These are phyloP conservation scores for Zizania palustris DNA, from an alignment of 202 grass and related monocot genomes.

Conservation along the genomic window DNA sequence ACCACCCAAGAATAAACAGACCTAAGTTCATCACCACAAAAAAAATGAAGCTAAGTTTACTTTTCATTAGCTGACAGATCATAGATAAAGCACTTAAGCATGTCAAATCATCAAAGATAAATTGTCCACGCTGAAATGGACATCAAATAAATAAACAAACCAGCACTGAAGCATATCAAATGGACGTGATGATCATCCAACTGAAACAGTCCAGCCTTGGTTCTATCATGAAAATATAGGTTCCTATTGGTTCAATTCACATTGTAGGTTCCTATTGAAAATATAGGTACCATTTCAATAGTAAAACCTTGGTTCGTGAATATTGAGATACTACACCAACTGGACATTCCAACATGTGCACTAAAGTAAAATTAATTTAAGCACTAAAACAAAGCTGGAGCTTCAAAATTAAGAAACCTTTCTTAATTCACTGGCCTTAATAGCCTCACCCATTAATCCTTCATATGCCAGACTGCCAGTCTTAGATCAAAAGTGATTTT, in stretches of 20 bases:
- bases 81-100: constrained; percentile 26
- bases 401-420: constrained; percentile 25
- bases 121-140: background rate
- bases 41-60: background rate
- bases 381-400: background rate
- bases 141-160: background rate
- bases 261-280: background rate
- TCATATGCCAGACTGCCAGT: constrained; percentile 37
- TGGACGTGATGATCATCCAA: background rate
- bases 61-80: background rate
- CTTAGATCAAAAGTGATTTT: constrained; percentile 55
- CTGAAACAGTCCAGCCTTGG: background rate
- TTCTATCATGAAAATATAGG: constrained; percentile 31
- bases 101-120: background rate
- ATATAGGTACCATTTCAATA: background rate
- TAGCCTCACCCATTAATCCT: constrained; percentile 45
- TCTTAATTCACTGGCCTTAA: constrained; percentile 30
- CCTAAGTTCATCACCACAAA: background rate
- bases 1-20: background rate
- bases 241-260: background rate
- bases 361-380: constrained; percentile 28
- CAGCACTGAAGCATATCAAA: background rate
- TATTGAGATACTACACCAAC: constrained; percentile 8
- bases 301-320: background rate
- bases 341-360: constrained; percentile 13